These are phyloP conservation scores for Begonia masoniana DNA, from an alignment of 306 rosid species.

Conservation along the genomic window DNA sequence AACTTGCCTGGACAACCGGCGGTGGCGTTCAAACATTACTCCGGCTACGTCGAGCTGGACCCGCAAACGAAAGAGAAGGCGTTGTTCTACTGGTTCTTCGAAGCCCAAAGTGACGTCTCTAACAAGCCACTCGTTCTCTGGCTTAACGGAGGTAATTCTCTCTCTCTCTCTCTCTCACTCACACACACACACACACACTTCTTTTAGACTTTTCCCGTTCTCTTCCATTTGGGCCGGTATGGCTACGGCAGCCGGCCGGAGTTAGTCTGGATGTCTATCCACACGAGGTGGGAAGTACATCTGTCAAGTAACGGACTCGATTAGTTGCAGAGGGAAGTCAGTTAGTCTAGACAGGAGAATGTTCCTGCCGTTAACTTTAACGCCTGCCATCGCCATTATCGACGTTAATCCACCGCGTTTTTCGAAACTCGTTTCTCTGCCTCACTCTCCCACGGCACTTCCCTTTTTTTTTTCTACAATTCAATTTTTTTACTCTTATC, in stretches of 20 bases:
- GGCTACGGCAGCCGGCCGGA: too few species aligned
- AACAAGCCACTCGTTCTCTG: slow-evolving; percentile 50
- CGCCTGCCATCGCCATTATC: background rate
- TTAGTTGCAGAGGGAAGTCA: background rate
- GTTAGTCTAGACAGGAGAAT: background rate
- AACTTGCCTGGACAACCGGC: slow-evolving; percentile 48
- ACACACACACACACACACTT: background rate
- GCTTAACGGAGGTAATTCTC: slow-evolving; percentile 54
- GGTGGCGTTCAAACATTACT: slow-evolving; percentile 40
- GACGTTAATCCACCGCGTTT: too few species aligned
- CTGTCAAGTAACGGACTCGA: too few species aligned
- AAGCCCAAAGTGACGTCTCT: slow-evolving; percentile 34
- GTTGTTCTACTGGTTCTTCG: slow-evolving; percentile 62
- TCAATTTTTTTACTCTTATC: too few species aligned
- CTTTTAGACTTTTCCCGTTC: background rate
- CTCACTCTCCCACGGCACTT: too few species aligned
- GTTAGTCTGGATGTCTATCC: too few species aligned
- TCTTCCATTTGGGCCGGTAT: too few species aligned
- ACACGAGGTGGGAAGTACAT: too few species aligned
- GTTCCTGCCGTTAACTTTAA: slow-evolving; percentile 3
- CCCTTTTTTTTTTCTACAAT: too few species aligned
- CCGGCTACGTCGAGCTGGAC: slow-evolving; percentile 42
- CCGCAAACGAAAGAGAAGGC: slow-evolving; percentile 21
- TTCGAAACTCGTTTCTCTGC: too few species aligned
- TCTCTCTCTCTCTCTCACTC: slow-evolving; percentile 4